Percentiles rank a stretch among this genome's conserved stretches.
These are phyloP conservation scores for Dendrobium officinale DNA, from an alignment of 106 monocot genomes.

Conservation along the genomic window DNA sequence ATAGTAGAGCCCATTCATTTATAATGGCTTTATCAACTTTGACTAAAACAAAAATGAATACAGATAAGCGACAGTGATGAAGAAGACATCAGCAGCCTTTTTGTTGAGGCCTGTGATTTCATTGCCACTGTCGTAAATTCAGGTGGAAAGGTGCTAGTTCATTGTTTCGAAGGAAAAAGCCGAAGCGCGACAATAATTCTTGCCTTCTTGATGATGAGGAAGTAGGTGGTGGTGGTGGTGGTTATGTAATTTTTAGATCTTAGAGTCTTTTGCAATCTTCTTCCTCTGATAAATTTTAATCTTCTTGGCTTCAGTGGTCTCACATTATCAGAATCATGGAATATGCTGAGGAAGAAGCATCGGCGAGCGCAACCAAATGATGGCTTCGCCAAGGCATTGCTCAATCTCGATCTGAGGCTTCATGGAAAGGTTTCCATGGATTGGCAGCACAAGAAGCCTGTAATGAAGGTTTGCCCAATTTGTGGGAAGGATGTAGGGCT, in stretches of 20 bases:
- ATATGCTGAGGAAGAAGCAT: slow-evolving; percentile 61
- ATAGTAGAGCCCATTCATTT: too few relatives aligned
- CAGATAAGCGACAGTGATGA: slow-evolving; percentile 85
- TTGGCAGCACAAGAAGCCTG: slow-evolving; percentile 76
- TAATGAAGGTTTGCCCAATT: slow-evolving; percentile 81
- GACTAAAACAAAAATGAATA: not conserved
- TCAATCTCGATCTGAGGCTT: slow-evolving; percentile 53
- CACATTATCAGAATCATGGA: slow-evolving; percentile 72
- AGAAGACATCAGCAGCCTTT: slow-evolving; percentile 61
- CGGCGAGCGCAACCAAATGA: slow-evolving; percentile 86
- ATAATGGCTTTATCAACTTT: not conserved
- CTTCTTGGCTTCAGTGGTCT: slow-evolving; percentile 27
- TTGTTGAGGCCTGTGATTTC: slow-evolving; percentile 65
- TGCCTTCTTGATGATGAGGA: slow-evolving; percentile 76
- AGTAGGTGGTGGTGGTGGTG: slow-evolving; percentile 34
- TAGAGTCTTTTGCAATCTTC: not conserved
- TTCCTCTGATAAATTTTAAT: not conserved
- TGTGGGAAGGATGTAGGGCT: slow-evolving; percentile 80
- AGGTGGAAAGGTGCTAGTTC: slow-evolving; percentile 46
- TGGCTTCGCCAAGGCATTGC: slow-evolving; percentile 59
- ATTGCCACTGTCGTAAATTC: slow-evolving; percentile 34
- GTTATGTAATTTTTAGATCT: not conserved
- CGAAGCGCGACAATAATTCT: slow-evolving; percentile 87
- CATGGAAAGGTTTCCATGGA: slow-evolving; percentile 78
- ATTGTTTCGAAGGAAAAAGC: slow-evolving; percentile 96